Evolutionary conservation across 495 filamentous ascomycete species (phyloP).

Genomic region (Parmelia sp.): DNA sequence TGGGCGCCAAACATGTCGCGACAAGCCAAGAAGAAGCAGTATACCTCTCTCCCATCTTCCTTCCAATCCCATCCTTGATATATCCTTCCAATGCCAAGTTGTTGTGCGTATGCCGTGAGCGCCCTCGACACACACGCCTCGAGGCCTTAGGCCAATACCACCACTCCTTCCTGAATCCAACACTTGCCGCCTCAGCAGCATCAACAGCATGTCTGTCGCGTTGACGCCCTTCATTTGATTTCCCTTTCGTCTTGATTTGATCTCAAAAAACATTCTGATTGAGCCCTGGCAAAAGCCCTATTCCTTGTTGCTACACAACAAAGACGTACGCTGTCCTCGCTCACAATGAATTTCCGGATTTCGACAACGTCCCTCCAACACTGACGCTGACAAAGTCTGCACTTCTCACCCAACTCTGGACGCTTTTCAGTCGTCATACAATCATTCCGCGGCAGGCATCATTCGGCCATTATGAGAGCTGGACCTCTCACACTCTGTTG

Average conservation of each 20-base stretch:
- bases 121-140: neutral
- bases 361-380: neutral
- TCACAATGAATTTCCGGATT: neutral
- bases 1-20: neutral
- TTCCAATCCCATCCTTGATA: neutral
- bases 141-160: neutral
- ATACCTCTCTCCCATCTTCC: no score
- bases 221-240: constrained; percentile 3
- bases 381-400: neutral
- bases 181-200: neutral
- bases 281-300: neutral
- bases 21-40: neutral
- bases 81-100: no score
- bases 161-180: neutral
- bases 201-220: constrained; percentile 3
- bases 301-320: neutral
- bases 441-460: constrained; percentile 5
- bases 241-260: neutral
- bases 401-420: neutral
- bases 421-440: constrained; percentile 10
- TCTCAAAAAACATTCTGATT: neutral
- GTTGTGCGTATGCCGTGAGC: neutral
- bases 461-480: constrained; percentile 37
- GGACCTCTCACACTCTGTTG: constrained; percentile 26
- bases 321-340: neutral